Evolutionary conservation across 306 rosid species (phyloP).

Genomic region (Vigna unguiculata): DNA sequence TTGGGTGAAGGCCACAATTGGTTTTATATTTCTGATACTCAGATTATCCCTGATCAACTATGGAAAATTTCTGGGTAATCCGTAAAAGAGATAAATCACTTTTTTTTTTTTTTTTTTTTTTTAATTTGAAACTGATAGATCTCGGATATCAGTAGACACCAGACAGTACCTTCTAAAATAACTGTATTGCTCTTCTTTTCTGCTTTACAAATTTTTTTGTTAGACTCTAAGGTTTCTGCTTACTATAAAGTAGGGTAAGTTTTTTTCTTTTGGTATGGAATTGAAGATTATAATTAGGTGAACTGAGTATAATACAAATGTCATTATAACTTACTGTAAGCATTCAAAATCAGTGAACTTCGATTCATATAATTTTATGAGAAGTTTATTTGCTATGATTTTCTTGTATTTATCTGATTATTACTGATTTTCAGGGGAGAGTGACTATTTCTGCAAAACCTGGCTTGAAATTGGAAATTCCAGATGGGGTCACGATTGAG

Average conservation of each 20-base stretch:
- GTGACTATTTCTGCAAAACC: constrained; percentile 70
- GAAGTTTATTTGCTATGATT: background rate
- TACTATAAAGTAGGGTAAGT: background rate
- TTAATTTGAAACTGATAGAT: background rate
- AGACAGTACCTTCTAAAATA: background rate
- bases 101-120: background rate
- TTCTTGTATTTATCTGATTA: constrained; percentile 29
- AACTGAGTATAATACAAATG: background rate
- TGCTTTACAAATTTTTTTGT: constrained; percentile 9
- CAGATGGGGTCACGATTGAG: constrained; percentile 65
- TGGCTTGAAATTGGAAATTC: constrained; percentile 71
- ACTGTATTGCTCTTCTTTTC: background rate
- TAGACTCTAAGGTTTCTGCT: background rate
- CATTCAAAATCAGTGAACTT: constrained; percentile 24
- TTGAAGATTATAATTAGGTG: constrained; percentile 24
- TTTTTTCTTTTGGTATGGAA: background rate
- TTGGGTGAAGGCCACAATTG: background rate
- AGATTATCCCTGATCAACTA: background rate
- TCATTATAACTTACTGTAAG: constrained; percentile 22
- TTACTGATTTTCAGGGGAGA: constrained; percentile 61
- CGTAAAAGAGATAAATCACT: background rate
- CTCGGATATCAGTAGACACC: background rate
- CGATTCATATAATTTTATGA: background rate
- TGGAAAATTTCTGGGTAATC: background rate
- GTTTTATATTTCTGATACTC: background rate